Conservation (phyloP, 2,329 filamentous ascomycete species). For the Arthroderma sp. region DNA sequence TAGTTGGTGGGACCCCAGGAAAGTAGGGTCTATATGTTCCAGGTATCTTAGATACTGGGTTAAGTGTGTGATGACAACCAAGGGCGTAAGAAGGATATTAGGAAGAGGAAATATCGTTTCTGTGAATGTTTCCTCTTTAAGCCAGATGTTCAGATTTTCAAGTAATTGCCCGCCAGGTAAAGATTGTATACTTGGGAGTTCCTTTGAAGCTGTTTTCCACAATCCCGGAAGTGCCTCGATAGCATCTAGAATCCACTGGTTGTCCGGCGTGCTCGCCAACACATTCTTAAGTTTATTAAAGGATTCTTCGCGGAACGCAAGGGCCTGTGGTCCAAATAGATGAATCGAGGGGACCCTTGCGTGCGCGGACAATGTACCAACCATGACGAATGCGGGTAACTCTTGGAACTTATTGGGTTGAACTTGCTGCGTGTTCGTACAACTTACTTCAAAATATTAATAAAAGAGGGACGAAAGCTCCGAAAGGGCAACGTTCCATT, state of each 20-base stretch:
- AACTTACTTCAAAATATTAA: slow-evolving; percentile 3
- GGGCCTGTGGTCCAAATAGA: slow-evolving; percentile 7
- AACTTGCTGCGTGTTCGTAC: slow-evolving; percentile 2
- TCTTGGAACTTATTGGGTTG: neutral
- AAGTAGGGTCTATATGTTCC: neutral
- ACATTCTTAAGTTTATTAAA: neutral
- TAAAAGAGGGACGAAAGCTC: neutral
- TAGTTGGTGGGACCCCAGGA: neutral
- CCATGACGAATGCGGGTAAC: neutral
- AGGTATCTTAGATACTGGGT: slow-evolving; percentile 24
- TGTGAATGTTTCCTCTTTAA: slow-evolving; percentile 11
- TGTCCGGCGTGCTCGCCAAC: neutral
- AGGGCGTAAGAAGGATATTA: slow-evolving; percentile 27
- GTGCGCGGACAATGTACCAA: neutral
- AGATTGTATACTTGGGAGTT: slow-evolving; percentile 13
- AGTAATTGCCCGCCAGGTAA: neutral
- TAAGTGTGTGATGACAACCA: slow-evolving; percentile 32
- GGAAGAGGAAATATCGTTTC: slow-evolving; percentile 17
- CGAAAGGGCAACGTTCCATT: neutral
- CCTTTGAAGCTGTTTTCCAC: slow-evolving; percentile 12
- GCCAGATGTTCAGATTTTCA: slow-evolving; percentile 14
- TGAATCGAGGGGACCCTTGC: neutral
- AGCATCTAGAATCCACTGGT: slow-evolving; percentile 15
- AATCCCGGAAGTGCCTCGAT: slow-evolving; percentile 14
- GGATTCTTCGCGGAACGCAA: slow-evolving; percentile 4